phyloP scores from a whole-genome alignment of 2,329 filamentous ascomycete species.

The Trichoderma aggressivum region DNA sequence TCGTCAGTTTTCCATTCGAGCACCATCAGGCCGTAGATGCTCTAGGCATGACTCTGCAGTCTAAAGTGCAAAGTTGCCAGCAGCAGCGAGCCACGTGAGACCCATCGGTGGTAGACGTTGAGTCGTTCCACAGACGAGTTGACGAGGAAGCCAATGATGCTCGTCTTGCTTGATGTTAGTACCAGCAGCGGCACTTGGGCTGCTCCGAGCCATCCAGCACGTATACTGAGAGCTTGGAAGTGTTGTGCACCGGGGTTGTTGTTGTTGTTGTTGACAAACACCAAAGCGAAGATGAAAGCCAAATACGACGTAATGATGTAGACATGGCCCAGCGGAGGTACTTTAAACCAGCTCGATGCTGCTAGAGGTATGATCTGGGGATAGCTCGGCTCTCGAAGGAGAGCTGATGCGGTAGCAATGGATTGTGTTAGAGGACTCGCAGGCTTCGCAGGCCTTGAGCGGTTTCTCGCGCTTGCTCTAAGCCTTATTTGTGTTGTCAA shows the following conservation, averaged over 20 bases:
- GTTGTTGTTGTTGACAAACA: neutral
- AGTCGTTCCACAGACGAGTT: constrained; percentile 7
- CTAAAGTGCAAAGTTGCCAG: neutral
- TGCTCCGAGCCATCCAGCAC: neutral
- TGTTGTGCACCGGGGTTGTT: neutral
- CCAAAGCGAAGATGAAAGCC: neutral
- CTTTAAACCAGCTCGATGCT: neutral
- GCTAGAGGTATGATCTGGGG: neutral
- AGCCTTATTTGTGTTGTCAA: neutral
- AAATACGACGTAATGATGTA: neutral
- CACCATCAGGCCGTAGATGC: neutral
- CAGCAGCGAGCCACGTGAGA: neutral
- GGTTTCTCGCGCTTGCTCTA: neutral
- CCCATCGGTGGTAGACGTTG: constrained; percentile 3
- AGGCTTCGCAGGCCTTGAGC: neutral
- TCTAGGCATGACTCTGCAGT: neutral
- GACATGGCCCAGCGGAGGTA: neutral
- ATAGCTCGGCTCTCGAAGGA: constrained; percentile 1
- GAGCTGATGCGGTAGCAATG: neutral
- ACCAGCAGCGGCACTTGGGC: constrained; percentile 2
- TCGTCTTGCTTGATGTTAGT: neutral
- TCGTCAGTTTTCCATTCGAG: neutral
- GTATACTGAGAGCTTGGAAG: constrained; percentile 1
- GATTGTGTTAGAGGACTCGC: neutral
- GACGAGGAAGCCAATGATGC: neutral